Percentiles rank a stretch among this genome's conserved stretches.
These are phyloP conservation scores for Dryas drummondii DNA, from an alignment of 306 rosid genomes.

Conservation along the genomic window DNA sequence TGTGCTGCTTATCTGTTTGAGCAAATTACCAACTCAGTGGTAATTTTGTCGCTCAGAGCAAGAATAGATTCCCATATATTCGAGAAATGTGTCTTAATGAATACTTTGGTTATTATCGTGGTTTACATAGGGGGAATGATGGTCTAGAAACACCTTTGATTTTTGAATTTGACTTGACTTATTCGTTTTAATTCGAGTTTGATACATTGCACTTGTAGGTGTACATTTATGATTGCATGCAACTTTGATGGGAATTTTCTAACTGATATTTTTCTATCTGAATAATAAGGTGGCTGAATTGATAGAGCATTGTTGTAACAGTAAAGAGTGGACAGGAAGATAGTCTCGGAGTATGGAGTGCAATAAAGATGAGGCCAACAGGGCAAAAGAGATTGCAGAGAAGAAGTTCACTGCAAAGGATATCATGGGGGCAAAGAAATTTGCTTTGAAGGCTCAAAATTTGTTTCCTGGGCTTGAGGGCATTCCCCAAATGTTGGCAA, in stretches of 20 bases:
- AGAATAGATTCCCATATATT: background rate
- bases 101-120: background rate
- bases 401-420: slow-evolving; percentile 73
- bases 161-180: background rate
- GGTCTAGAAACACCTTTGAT: background rate
- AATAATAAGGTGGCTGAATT: slow-evolving; percentile 16
- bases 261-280: background rate
- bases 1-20: background rate
- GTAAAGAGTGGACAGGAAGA: slow-evolving; percentile 15
- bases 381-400: slow-evolving; percentile 85
- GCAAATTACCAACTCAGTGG: background rate
- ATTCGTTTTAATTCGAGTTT: background rate
- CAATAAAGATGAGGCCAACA: slow-evolving; percentile 84
- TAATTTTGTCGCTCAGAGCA: background rate
- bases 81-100: background rate
- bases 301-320: slow-evolving; percentile 14
- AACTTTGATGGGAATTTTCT: background rate
- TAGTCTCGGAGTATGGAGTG: slow-evolving; percentile 66
- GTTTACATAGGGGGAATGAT: background rate
- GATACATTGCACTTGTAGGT: background rate
- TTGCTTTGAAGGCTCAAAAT: slow-evolving; percentile 80
- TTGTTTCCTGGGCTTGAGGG: slow-evolving; percentile 82
- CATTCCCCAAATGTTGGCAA: slow-evolving; percentile 73
- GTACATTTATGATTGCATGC: background rate
- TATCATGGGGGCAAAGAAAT: slow-evolving; percentile 63